Base-by-base conservation (phyloP, 148 eudicot species). In the Fagopyrum esculentum region DNA sequence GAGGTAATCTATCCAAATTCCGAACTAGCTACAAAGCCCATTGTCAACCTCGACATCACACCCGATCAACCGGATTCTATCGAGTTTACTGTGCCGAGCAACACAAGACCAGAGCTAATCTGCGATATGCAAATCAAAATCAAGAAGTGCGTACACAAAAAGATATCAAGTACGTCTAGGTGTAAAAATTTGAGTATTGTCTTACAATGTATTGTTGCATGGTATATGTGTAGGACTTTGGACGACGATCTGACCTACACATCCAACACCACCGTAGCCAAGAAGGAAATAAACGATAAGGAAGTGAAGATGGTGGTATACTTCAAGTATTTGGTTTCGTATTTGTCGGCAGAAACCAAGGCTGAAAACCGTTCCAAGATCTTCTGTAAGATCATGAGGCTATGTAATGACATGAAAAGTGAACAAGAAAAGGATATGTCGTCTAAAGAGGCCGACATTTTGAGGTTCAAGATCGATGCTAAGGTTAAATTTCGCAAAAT, bases 1-100 rank as follows among this genome's bases (percentile, higher is more conserved):
- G 71, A 66, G 43, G 71, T 46, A 40, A 40, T 40, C 71, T 66
- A 66, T 40, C 71, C 71, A 7, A 66, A 66, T 66, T 66, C 71
- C 7, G 19, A 40, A 15, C 71, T 66, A 66, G 6, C 71, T 43
- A 66, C 71, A 40, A 40, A 40, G 47, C 45, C n/a, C 71, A 66
- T 66, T 40, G 19, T 66, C 6, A 66, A 66, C 30, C 71, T 66
- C 47, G 71, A 66, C 9, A 40, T 43, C 17, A 15, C 71, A 66
- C 71, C 71, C 46, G 71, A 43, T 15, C 71, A 66, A 6, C 71
- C 71, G 2, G 71, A 66, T 66, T 12, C 16, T 13, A 66, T 66
- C 46, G 71, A 43, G 19, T 66, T 66, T 45, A 66, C 9, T 9
- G n/a, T 66, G 7, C 71, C 71, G 43, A 66, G 35, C 47, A 13